Evolutionary conservation across 148 eudicot species (phyloP).

Genomic region (Camellia japonica): DNA sequence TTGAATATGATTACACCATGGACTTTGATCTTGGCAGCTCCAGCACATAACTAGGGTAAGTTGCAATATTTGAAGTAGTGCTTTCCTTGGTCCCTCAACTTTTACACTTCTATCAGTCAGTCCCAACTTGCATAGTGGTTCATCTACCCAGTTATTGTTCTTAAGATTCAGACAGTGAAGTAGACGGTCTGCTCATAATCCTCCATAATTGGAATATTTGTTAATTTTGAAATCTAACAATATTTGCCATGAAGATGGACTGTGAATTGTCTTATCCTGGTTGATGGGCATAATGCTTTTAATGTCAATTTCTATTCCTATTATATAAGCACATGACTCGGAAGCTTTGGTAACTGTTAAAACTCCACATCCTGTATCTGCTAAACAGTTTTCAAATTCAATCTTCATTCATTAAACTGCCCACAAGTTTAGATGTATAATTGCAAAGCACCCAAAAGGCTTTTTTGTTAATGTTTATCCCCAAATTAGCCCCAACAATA

Average conservation of each 20-base stretch:
- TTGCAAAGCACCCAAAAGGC: too few species aligned
- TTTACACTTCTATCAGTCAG: background rate
- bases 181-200: background rate
- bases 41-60: slow-evolving; percentile 53
- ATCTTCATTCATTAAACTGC: too few species aligned
- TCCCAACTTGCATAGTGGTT: background rate
- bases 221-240: background rate
- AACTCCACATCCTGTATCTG: too few species aligned
- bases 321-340: too few species aligned
- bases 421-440: too few species aligned
- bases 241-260: background rate
- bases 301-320: background rate
- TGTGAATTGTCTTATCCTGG: background rate
- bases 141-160: background rate
- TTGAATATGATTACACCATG: slow-evolving; percentile 98
- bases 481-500: too few species aligned
- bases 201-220: background rate
- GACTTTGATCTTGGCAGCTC: slow-evolving; percentile 93
- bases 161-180: background rate
- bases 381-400: too few species aligned
- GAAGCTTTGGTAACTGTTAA: too few species aligned
- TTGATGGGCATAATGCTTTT: background rate
- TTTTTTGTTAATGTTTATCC: too few species aligned
- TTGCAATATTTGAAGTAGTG: background rate
- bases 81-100: background rate